Evolutionary conservation across 1,284 basidiomycete species (phyloP).

Genomic region (Malassezia globosa): DNA sequence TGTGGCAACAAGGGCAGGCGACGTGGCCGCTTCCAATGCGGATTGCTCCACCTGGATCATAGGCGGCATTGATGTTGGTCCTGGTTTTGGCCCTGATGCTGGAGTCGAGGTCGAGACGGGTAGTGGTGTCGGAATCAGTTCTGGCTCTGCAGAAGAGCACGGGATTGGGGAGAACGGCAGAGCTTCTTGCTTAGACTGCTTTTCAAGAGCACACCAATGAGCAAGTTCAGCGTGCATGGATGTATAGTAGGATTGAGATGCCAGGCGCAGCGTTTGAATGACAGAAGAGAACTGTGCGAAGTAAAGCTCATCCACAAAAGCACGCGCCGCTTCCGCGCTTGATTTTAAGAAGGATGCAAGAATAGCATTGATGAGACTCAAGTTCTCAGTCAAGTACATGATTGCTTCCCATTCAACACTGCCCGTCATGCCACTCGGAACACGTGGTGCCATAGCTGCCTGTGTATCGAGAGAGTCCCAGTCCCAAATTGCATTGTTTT

Average conservation of each 20-base stretch:
- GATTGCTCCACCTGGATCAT: neutral
- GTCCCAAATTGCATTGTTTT: conserved; percentile 78
- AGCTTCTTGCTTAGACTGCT: neutral
- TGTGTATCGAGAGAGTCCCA: conserved; percentile 67
- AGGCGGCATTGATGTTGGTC: neutral
- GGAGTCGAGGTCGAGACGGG: neutral
- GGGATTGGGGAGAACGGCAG: neutral
- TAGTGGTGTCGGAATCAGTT: neutral
- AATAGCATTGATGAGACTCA: conserved; percentile 28
- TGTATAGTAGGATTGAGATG: conserved; percentile 35
- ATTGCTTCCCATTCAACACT: conserved; percentile 97
- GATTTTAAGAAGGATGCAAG: conserved; percentile 14
- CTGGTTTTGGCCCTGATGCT: neutral
- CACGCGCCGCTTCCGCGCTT: conserved; percentile 14
- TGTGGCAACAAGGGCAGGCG: neutral
- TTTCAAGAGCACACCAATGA: conserved; percentile 12
- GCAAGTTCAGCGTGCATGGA: conserved; percentile 39
- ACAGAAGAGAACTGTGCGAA: conserved; percentile 27
- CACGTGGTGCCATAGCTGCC: conserved; percentile 75
- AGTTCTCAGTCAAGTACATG: conserved; percentile 58
- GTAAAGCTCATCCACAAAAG: conserved; percentile 22
- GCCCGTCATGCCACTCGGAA: conserved; percentile 94
- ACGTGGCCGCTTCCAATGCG: neutral
- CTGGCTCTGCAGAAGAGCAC: neutral
- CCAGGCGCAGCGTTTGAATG: conserved; percentile 21